These are phyloP conservation scores for Mediolabrus comicus DNA, from an alignment of 108 stramenopile species.

Conservation along the genomic window DNA sequence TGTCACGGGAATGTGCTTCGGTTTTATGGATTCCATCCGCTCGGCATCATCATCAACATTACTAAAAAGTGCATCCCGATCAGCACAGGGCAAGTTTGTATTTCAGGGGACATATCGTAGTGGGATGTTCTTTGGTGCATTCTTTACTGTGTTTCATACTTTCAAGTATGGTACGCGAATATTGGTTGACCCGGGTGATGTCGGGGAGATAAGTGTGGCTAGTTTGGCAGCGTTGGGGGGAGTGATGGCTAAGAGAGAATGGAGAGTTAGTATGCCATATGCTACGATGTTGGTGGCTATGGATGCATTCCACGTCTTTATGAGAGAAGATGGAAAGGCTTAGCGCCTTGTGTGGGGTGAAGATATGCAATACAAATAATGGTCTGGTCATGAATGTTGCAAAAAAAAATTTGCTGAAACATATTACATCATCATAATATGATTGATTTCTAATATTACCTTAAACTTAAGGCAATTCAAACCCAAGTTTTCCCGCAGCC, in stretches of 20 bases:
- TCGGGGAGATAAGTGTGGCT: constrained; percentile 60
- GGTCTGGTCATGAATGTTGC: too few species aligned
- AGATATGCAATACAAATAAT: neutral
- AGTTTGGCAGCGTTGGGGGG: constrained; percentile 60
- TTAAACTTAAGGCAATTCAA: constrained; percentile 56
- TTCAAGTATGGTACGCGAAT: constrained; percentile 69
- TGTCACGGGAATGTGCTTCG: constrained; percentile 84
- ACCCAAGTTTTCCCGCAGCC: constrained; percentile 57
- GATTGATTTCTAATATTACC: neutral
- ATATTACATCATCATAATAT: neutral
- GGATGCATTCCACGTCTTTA: constrained; percentile 71
- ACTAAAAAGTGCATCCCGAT: constrained; percentile 65
- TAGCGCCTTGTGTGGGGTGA: neutral
- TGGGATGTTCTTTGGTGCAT: constrained; percentile 66
- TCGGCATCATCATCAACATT: constrained; percentile 59
- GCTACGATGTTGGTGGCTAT: constrained; percentile 80
- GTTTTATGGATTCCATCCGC: constrained; percentile 88
- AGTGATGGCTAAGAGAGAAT: constrained; percentile 56
- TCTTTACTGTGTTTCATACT: constrained; percentile 71
- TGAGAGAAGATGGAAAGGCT: constrained; percentile 50
- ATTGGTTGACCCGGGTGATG: constrained; percentile 70
- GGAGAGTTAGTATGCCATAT: constrained; percentile 78
- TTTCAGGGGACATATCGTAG: constrained; percentile 71
- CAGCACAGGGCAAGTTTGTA: constrained; percentile 70
- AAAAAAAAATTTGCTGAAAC: neutral